A percentile compares a stretch with the other conserved stretches of the same genome.
These are phyloP conservation scores for Aspergillus alliaceus DNA, from an alignment of 2,329 filamentous ascomycete genomes.

Conservation along the genomic window DNA sequence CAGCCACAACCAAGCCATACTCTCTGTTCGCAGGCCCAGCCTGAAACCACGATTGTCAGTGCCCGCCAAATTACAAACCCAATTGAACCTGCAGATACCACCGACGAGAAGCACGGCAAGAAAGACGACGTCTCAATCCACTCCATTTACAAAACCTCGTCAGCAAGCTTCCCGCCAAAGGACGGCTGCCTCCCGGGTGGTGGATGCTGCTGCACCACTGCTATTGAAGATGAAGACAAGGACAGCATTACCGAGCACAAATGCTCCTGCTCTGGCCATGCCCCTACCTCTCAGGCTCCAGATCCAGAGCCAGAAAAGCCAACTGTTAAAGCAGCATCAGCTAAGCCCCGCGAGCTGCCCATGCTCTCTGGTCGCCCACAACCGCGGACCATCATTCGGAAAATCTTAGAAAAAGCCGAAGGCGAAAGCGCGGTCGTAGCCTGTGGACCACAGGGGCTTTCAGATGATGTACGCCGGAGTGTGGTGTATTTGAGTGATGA, in stretches of 20 bases:
- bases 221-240: constrained; percentile 48
- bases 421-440: constrained; percentile 65
- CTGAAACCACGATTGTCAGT: neutral
- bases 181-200: constrained; percentile 27
- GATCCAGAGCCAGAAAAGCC: neutral
- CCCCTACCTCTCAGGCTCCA: constrained; percentile 12
- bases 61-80: neutral
- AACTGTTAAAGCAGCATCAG: neutral
- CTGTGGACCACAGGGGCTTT: constrained; percentile 59
- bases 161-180: constrained; percentile 7
- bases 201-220: constrained; percentile 50
- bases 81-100: neutral
- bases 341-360: constrained; percentile 9
- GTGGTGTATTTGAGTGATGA: constrained; percentile 63
- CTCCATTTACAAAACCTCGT: constrained; percentile 11
- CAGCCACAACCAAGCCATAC: neutral
- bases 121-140: constrained; percentile 27
- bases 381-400: constrained; percentile 52
- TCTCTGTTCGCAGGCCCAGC: constrained; percentile 26
- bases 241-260: constrained; percentile 33
- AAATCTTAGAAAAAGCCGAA: constrained; percentile 56
- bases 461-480: constrained; percentile 55
- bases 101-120: constrained; percentile 13
- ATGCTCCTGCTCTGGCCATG: constrained; percentile 39
- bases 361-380: constrained; percentile 55